Evolutionary conservation across 164 flowering plant genomes (phyloP).

Genomic region (Amborella trichopoda): DNA sequence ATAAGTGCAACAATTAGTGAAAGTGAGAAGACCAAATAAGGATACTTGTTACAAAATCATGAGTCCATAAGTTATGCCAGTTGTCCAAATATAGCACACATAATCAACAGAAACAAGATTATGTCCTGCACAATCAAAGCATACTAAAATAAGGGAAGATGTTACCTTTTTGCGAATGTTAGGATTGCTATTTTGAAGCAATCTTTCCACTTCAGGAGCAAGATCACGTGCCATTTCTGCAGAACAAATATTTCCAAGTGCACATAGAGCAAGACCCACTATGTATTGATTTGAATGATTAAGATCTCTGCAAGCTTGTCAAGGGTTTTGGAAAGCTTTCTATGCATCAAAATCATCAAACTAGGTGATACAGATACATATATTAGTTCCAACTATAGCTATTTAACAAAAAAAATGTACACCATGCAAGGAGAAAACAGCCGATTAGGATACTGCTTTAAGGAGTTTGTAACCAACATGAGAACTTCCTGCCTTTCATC

Average conservation of each 20-base stretch:
- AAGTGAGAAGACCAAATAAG: too few species aligned
- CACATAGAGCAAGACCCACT: slow-evolving; percentile 98
- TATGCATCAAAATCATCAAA: too few species aligned
- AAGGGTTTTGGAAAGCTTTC: too few species aligned
- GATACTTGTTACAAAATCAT: too few species aligned
- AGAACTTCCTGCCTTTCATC: slow-evolving; percentile 99
- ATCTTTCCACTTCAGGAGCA: slow-evolving; percentile 94
- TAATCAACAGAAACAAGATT: too few species aligned
- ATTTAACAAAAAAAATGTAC: too few species aligned
- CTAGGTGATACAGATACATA: too few species aligned
- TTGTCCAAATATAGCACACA: too few species aligned
- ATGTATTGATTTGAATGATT: slow-evolving; percentile 93
- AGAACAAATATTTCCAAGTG: slow-evolving; percentile 93
- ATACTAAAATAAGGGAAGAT: neutral
- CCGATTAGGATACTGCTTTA: slow-evolving; percentile 81
- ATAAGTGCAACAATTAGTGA: too few species aligned
- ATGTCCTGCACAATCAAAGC: neutral
- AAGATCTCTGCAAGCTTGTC: slow-evolving; percentile 66
- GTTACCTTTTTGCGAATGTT: slow-evolving; percentile 85
- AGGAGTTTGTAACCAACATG: slow-evolving; percentile 95
- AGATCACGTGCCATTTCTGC: slow-evolving; percentile 99
- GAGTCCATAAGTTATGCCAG: too few species aligned
- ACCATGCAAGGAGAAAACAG: neutral
- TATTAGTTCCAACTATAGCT: too few species aligned
- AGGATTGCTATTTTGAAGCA: slow-evolving; percentile 90